Conservation (phyloP, 768 basidiomycete species). For the Rubroboletus pulcherrimus region DNA sequence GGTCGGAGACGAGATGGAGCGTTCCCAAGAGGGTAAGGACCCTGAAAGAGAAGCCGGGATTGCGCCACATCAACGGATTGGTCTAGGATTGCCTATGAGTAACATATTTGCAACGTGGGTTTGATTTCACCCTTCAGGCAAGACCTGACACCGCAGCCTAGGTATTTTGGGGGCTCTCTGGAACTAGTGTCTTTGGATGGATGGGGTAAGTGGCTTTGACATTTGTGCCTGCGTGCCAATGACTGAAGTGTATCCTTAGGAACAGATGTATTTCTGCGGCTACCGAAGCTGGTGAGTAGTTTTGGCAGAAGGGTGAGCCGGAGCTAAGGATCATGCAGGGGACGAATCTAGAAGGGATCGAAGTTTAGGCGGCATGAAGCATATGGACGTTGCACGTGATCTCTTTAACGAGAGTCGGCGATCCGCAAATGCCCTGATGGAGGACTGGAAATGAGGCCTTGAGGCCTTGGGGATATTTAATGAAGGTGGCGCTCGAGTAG, state of each 20-base stretch:
- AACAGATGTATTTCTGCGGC: slow-evolving; percentile 76
- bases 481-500: neutral
- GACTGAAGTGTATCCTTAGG: slow-evolving; percentile 39
- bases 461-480: neutral
- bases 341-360: slow-evolving; percentile 81
- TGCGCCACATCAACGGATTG: slow-evolving; percentile 61
- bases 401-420: neutral
- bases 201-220: slow-evolving; percentile 57
- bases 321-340: slow-evolving; percentile 44
- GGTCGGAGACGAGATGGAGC: slow-evolving; percentile 36
- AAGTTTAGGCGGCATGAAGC: slow-evolving; percentile 44
- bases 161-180: slow-evolving; percentile 81
- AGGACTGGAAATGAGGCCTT: slow-evolving; percentile 12
- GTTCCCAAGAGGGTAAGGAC: slow-evolving; percentile 26
- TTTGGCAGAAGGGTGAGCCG: neutral
- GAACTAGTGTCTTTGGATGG: slow-evolving; percentile 78
- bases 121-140: neutral
- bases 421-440: neutral
- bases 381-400: neutral
- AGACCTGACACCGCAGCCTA: slow-evolving; percentile 23
- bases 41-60: slow-evolving; percentile 44
- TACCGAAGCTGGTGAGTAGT: slow-evolving; percentile 70
- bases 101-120: slow-evolving; percentile 79
- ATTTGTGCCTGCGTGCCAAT: neutral
- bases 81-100: slow-evolving; percentile 85